A percentile compares a stretch with the other conserved stretches of the same genome.
Evolutionary conservation across 345 rosid species (phyloP).

Genomic region (Atalantia buxifolia): DNA sequence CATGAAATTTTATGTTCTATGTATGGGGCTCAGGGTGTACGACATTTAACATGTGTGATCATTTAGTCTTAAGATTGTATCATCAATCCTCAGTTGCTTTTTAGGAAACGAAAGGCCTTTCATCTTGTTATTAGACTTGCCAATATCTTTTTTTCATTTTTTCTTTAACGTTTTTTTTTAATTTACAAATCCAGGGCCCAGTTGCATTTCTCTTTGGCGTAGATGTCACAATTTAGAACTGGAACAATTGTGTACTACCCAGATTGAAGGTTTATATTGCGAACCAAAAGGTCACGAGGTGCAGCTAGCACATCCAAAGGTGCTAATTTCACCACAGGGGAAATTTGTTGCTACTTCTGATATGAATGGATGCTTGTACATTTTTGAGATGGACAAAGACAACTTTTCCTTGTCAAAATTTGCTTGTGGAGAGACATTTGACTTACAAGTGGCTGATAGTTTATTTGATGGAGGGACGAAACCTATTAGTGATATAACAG

Average conservation of each 20-base stretch:
- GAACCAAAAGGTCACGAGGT: conserved; percentile 34
- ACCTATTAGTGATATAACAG: conserved; percentile 42
- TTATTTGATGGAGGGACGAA: conserved; percentile 22
- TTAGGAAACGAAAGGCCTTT: background rate
- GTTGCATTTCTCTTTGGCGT: conserved; percentile 68
- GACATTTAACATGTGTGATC: background rate
- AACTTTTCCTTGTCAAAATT: conserved; percentile 33
- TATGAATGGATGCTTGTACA: conserved; percentile 53
- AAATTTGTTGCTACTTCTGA: conserved; percentile 68
- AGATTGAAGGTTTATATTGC: conserved; percentile 59
- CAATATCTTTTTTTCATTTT: background rate
- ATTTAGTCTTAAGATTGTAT: background rate
- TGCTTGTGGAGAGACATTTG: conserved; percentile 26
- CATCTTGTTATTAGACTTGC: background rate
- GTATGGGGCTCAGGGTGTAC: background rate
- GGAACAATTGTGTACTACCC: conserved; percentile 50
- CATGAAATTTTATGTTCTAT: background rate
- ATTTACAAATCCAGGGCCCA: conserved; percentile 47
- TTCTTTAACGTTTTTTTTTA: conserved; percentile 4
- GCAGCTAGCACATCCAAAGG: conserved; percentile 63
- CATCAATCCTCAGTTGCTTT: background rate
- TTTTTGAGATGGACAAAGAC: conserved; percentile 59
- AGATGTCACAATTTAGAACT: conserved; percentile 42
- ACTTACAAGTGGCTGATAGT: conserved; percentile 30
- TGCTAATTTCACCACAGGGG: conserved; percentile 73